Evolutionary conservation across 805 yeast genomes (phyloP).

Genomic region (Lipomyces oligophaga): DNA sequence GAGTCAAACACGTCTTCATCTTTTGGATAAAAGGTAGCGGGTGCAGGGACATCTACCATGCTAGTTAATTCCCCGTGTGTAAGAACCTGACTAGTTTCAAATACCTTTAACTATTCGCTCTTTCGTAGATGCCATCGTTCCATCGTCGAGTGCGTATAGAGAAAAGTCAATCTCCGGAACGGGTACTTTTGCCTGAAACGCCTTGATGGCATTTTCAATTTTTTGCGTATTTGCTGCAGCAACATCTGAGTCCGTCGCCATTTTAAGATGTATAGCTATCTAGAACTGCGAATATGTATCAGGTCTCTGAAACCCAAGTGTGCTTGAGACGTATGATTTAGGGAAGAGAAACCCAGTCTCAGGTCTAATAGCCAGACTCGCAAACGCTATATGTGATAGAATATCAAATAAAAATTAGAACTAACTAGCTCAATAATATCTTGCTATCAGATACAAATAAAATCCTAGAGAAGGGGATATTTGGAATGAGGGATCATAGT

Average conservation of each 20-base stretch:
- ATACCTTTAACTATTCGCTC: constrained; percentile 50
- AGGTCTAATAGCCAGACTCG: too few relatives aligned
- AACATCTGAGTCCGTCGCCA: constrained; percentile 1
- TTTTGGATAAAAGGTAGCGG: constrained; percentile 60
- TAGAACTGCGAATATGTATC: too few relatives aligned
- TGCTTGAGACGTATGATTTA: too few relatives aligned
- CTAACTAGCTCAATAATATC: too few relatives aligned
- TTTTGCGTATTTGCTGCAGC: constrained; percentile 24
- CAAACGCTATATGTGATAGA: too few relatives aligned
- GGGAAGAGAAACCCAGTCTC: too few relatives aligned
- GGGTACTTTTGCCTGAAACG: constrained; percentile 37
- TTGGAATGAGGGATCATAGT: too few relatives aligned
- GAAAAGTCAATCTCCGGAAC: constrained; percentile 42
- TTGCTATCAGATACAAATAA: too few relatives aligned
- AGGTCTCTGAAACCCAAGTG: too few relatives aligned
- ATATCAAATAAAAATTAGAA: too few relatives aligned
- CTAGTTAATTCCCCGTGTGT: not conserved
- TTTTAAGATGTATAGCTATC: too few relatives aligned
- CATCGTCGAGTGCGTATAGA: constrained; percentile 53
- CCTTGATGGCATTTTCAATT: constrained; percentile 39
- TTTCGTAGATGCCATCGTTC: constrained; percentile 51
- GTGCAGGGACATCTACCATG: constrained; percentile 52
- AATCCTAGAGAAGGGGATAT: too few relatives aligned
- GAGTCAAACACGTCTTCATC: constrained; percentile 64
- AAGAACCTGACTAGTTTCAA: not conserved